phyloP scores from a whole-genome alignment of 345 rosid species.

The Acer saccharum region DNA sequence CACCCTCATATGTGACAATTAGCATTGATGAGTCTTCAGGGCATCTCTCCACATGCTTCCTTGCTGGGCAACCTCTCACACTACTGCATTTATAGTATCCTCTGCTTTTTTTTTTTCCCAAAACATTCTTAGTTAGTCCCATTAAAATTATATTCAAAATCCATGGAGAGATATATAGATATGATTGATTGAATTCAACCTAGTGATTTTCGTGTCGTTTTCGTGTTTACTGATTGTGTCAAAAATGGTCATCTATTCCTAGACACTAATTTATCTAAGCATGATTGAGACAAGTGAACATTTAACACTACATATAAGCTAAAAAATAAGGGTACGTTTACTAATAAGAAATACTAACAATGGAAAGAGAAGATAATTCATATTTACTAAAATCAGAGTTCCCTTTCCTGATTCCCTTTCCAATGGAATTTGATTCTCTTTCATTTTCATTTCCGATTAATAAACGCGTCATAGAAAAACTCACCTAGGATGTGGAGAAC shows the following conservation, averaged over 20 bases:
- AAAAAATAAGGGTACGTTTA: too few species aligned
- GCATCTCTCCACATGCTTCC: constrained; percentile 88
- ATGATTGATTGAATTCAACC: too few species aligned
- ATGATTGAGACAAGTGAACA: constrained; percentile 8
- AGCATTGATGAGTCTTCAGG: constrained; percentile 75
- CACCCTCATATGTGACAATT: constrained; percentile 78
- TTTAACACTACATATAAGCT: not conserved
- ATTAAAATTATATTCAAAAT: too few species aligned
- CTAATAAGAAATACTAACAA: too few species aligned
- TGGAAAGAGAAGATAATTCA: too few species aligned
- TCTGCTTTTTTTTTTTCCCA: constrained; percentile 35
- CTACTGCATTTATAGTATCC: constrained; percentile 89
- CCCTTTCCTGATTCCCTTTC: too few species aligned
- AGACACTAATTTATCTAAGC: not conserved
- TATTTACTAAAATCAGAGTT: too few species aligned
- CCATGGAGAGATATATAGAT: too few species aligned
- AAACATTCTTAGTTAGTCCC: not conserved
- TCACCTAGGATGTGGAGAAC: constrained; percentile 81
- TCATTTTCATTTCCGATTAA: too few species aligned
- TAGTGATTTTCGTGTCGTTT: not conserved
- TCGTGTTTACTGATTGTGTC: not conserved
- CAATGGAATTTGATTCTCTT: too few species aligned
- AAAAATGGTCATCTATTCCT: not conserved
- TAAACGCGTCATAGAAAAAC: too few species aligned
- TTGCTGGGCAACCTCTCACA: constrained; percentile 81